Base-by-base conservation (phyloP, 352 stramenopile genomes). In the Phytophthora agathidicida region DNA sequence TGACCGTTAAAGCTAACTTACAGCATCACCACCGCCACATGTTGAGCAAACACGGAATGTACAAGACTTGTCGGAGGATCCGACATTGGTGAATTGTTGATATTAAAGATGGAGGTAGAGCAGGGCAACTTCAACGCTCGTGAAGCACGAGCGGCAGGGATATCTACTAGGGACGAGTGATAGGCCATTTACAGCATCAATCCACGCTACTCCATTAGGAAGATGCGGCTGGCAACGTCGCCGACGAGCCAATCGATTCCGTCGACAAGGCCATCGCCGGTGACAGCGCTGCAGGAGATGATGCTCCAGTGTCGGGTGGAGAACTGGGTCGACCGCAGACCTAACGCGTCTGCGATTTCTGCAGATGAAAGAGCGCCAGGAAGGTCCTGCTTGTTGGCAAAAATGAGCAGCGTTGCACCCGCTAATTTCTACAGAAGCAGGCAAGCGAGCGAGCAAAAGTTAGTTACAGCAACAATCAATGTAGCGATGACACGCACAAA, bases 371-470 rank as follows among this genome's bases (percentile, higher is more conserved):
- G 68, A 20, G 97, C 95, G 2, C 96, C 96, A 7, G 80, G 80
- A 5, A 99, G 68, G 63, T 99, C 97, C 68, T 99, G 96, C 66
- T 99, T 99, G 84, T 99, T 99, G 26, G 97, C 97, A 53, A 99
- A 98, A 61, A 99, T 98, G 28, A 99, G 76, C n/a, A 99, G 77
- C 38, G 93, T 98, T 7, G 97, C 97, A n/a, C 97, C 97, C 2
- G 95, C 95, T 33, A 99, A 82, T 87, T 99, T 99, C 83, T 99
- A 22, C n/a, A n/a, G 26, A 38, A 23, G 13, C 5, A 50, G 36
- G 28, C 13, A 53, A 55, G 11, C 16, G 28, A 33, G 9, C 5
- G 19, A n/a, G 8, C 2, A 52, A 5, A 27, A 32, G 7, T 49
- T 10, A 54, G 24, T 24, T 27, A 31, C 16, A 27, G 22, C 7